Percentiles rank a stretch among this genome's conserved stretches.
Conservation (phyloP, 2,329 filamentous ascomycete genomes). For the Pestalotiopsis sp. region DNA sequence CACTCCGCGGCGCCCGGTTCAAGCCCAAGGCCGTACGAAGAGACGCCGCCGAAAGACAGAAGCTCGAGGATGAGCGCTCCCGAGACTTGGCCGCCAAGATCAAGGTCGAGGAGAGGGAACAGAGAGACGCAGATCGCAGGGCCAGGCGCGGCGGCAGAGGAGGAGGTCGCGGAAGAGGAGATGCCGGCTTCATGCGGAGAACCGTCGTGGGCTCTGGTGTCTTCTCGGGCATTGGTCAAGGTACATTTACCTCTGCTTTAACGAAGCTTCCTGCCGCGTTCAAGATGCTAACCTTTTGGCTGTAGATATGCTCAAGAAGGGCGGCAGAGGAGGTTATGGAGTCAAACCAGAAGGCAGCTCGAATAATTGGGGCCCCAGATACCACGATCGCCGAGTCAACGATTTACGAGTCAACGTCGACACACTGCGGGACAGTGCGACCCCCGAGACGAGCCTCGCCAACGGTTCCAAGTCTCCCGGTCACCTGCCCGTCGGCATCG, state of each 20-base stretch:
- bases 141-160: slow-evolving; percentile 38
- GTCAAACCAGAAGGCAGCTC: slow-evolving; percentile 31
- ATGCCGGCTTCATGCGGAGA: slow-evolving; percentile 31
- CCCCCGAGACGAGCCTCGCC: slow-evolving; percentile 37
- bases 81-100: slow-evolving; percentile 31
- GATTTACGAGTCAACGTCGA: slow-evolving; percentile 60
- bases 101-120: slow-evolving; percentile 34
- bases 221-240: slow-evolving; percentile 34
- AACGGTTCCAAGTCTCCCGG: slow-evolving; percentile 29
- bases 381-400: slow-evolving; percentile 42
- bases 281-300: neutral
- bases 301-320: slow-evolving; percentile 28
- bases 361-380: slow-evolving; percentile 39
- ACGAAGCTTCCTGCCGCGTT: no score
- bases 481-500: slow-evolving; percentile 58
- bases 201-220: slow-evolving; percentile 36
- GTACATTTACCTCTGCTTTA: slow-evolving; percentile 18
- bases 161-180: slow-evolving; percentile 36
- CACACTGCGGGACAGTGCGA: slow-evolving; percentile 49
- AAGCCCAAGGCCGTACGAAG: slow-evolving; percentile 51
- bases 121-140: slow-evolving; percentile 35
- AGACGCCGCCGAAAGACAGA: slow-evolving; percentile 53
- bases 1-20: slow-evolving; percentile 43
- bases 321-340: slow-evolving; percentile 25
- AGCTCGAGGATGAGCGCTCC: slow-evolving; percentile 41